phyloP scores from a whole-genome alignment of 768 basidiomycete genomes.

The Hypsizygus marmoreus region DNA sequence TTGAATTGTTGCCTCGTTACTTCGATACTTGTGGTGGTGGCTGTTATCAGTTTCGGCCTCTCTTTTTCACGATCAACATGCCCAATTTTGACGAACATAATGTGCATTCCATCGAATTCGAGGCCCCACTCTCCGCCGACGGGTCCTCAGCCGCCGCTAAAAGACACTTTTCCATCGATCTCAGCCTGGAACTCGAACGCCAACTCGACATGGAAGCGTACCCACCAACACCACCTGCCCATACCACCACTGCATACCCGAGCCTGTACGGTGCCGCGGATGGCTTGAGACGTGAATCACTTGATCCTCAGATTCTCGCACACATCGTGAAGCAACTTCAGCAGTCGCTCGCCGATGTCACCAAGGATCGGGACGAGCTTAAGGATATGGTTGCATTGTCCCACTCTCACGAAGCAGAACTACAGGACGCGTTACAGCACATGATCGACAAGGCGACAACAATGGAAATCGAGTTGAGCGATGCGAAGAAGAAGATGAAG shows the following conservation, averaged over 20 bases:
- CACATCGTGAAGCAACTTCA: slow-evolving; percentile 77
- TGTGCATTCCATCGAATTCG: slow-evolving; percentile 38
- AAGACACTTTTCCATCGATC: slow-evolving; percentile 68
- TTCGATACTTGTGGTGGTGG: no score
- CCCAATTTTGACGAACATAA: slow-evolving; percentile 31
- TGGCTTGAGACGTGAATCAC: slow-evolving; percentile 40
- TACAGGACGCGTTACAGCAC: slow-evolving; percentile 62
- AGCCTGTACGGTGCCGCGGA: slow-evolving; percentile 7
- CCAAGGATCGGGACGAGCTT: slow-evolving; percentile 74
- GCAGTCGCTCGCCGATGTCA: slow-evolving; percentile 59
- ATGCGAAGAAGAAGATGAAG: slow-evolving; percentile 49
- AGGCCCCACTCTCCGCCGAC: slow-evolving; percentile 35
- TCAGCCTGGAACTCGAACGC: slow-evolving; percentile 77
- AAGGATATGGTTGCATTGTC: slow-evolving; percentile 50
- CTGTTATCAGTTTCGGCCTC: no score
- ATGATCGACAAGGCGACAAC: slow-evolving; percentile 66
- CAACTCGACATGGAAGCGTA: slow-evolving; percentile 68
- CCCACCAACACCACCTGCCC: slow-evolving; percentile 47
- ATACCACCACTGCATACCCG: slow-evolving; percentile 21
- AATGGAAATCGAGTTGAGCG: slow-evolving; percentile 58
- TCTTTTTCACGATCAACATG: slow-evolving; percentile 23
- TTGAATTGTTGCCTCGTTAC: no score
- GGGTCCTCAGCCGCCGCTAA: slow-evolving; percentile 19
- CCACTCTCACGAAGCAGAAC: slow-evolving; percentile 55
- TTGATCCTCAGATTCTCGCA: slow-evolving; percentile 76